Conservation (phyloP, 176 grass and related monocot genomes). For the Raddia distichophylla region DNA sequence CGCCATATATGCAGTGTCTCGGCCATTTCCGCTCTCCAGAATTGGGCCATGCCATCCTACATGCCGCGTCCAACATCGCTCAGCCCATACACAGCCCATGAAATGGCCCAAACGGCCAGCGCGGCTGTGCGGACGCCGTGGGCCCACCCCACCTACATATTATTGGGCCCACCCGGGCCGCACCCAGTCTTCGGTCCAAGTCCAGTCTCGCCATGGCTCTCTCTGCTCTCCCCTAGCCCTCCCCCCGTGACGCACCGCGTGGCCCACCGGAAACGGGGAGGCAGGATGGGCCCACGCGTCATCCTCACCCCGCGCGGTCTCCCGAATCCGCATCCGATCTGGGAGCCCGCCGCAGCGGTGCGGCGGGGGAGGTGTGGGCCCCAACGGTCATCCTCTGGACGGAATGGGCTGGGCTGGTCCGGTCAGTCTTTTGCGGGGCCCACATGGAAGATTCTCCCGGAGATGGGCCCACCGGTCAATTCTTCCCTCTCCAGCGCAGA, state of each 20-base stretch:
- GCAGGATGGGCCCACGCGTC: background rate
- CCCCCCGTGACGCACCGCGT: background rate
- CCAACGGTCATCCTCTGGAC: background rate
- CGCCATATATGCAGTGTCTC: too few species aligned
- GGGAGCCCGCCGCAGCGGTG: background rate
- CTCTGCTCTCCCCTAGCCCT: too few species aligned
- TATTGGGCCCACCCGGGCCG: background rate
- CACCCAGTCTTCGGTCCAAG: background rate
- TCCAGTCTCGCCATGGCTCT: too few species aligned
- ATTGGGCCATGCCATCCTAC: too few species aligned
- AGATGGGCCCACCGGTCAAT: constrained; percentile 36
- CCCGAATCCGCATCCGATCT: too few species aligned
- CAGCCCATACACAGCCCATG: too few species aligned
- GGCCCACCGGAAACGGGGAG: background rate
- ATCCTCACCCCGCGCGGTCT: background rate
- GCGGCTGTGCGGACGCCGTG: background rate
- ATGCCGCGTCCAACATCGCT: too few species aligned
- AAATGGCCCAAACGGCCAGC: too few species aligned
- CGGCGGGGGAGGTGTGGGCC: background rate
- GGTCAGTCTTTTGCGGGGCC: background rate
- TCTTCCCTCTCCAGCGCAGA: background rate
- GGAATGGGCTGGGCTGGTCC: background rate
- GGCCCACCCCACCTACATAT: background rate
- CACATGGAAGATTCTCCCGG: constrained; percentile 36
- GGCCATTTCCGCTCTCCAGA: too few species aligned